A percentile compares a stretch with the other conserved stretches of the same genome.
phyloP scores from a whole-genome alignment of 2,329 filamentous ascomycete species.

The Pyrenophora graminea region DNA sequence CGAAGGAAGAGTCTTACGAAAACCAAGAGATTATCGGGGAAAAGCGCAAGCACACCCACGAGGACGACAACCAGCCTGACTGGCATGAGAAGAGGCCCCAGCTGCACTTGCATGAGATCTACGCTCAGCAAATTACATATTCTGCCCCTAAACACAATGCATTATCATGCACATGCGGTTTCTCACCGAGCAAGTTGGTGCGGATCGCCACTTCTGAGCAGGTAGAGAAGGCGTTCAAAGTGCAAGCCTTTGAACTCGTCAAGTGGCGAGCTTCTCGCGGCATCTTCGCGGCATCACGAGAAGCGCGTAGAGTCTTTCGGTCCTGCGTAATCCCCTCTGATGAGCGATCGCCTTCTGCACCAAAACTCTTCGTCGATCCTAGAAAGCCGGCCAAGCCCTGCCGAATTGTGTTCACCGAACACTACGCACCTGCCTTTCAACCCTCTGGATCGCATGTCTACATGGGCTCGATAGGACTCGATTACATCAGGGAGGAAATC shows the following conservation, averaged over 20 bases:
- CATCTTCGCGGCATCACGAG: constrained; percentile 1
- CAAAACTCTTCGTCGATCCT: not conserved
- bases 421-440: not conserved
- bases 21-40: not conserved
- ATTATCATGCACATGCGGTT: not conserved
- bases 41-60: constrained; percentile 8
- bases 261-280: not conserved
- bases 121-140: not conserved
- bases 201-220: not conserved
- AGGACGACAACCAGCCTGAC: not conserved
- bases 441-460: not conserved
- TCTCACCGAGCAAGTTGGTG: not conserved
- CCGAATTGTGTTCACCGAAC: not conserved
- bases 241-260: not conserved
- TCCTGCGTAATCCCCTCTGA: too few relatives aligned
- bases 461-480: not conserved
- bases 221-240: not conserved
- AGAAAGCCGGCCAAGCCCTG: not conserved
- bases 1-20: not conserved
- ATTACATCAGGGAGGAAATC: not conserved
- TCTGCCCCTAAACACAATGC: too few relatives aligned
- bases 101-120: not conserved
- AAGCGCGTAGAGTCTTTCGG: not conserved
- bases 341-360: not conserved
- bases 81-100: constrained; percentile 1